Conservation (phyloP, 108 stramenopile species). For the Cylindrotheca fusiformis region DNA sequence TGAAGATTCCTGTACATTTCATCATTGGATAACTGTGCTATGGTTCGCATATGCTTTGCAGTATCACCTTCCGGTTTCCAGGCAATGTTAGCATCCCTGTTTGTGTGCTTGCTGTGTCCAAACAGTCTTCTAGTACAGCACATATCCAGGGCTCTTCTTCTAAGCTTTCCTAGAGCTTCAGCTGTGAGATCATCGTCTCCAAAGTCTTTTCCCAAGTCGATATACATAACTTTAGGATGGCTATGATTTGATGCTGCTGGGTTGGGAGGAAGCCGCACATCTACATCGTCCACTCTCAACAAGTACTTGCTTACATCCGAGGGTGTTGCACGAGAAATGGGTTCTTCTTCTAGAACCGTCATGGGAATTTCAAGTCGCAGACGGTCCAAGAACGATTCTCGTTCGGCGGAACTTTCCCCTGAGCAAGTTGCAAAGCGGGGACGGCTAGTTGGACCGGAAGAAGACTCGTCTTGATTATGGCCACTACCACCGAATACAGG, state of each 20-base stretch:
- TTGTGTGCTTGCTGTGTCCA: slow-evolving; percentile 5
- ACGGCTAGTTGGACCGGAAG: not conserved
- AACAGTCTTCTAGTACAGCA: too few relatives aligned
- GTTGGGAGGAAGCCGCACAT: slow-evolving; percentile 12
- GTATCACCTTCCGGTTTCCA: slow-evolving; percentile 51
- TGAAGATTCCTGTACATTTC: slow-evolving; percentile 27
- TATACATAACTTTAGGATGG: slow-evolving; percentile 3
- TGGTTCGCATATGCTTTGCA: slow-evolving; percentile 12
- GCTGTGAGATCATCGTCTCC: slow-evolving; percentile 7
- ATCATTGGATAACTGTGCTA: slow-evolving; percentile 3
- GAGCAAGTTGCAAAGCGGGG: not conserved
- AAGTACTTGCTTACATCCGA: slow-evolving; percentile 26
- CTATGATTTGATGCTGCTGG: not conserved
- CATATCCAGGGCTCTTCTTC: slow-evolving; percentile 16
- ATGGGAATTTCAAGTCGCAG: slow-evolving; percentile 35
- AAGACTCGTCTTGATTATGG: not conserved
- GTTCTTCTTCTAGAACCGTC: not conserved
- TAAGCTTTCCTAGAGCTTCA: slow-evolving; percentile 22
- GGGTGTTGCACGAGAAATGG: not conserved
- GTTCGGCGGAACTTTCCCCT: slow-evolving; percentile 13
- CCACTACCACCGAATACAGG: slow-evolving; percentile 5
- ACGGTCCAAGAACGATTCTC: slow-evolving; percentile 28
- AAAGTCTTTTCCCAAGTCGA: slow-evolving; percentile 32
- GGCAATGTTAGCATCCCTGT: not conserved
- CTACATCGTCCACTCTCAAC: slow-evolving; percentile 43